Evolutionary conservation across 2,329 filamentous ascomycete genomes (phyloP).

Genomic region (Davidsoniella neocaledoniae): DNA sequence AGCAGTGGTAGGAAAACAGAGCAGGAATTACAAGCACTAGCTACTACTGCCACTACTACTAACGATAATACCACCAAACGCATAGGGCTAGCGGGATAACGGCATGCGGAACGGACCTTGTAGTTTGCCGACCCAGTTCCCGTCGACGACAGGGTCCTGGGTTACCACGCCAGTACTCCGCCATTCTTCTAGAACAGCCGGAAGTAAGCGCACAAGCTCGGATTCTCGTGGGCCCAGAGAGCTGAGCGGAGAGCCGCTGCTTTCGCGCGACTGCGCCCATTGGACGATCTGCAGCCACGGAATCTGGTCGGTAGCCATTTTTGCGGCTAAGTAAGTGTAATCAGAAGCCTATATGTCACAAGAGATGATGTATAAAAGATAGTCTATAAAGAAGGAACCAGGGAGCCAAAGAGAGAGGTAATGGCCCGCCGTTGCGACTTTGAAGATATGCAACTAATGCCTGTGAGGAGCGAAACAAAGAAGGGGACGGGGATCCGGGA

Average conservation of each 20-base stretch:
- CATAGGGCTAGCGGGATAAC: no score
- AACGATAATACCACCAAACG: no score
- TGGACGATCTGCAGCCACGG: slow-evolving; percentile 4
- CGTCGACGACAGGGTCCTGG: neutral
- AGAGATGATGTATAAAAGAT: no score
- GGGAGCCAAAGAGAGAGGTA: no score
- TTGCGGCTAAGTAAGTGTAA: neutral
- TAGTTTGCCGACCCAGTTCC: slow-evolving; percentile 6
- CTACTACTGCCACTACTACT: no score
- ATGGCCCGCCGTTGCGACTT: no score
- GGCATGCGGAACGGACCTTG: neutral
- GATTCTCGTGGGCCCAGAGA: neutral
- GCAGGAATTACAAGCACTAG: neutral
- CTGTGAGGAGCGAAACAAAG: neutral
- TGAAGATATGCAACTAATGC: no score
- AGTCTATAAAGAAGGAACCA: no score
- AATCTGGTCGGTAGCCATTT: neutral
- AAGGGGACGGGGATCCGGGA: neutral
- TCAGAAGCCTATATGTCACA: no score
- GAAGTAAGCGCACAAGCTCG: slow-evolving; percentile 1
- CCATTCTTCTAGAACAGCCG: neutral
- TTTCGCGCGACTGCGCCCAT: slow-evolving; percentile 4
- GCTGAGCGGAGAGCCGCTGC: neutral
- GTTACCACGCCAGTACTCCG: neutral
- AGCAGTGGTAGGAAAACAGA: neutral